These are phyloP conservation scores for Chiua sp. DNA, from an alignment of 1,284 basidiomycete species.

Conservation along the genomic window DNA sequence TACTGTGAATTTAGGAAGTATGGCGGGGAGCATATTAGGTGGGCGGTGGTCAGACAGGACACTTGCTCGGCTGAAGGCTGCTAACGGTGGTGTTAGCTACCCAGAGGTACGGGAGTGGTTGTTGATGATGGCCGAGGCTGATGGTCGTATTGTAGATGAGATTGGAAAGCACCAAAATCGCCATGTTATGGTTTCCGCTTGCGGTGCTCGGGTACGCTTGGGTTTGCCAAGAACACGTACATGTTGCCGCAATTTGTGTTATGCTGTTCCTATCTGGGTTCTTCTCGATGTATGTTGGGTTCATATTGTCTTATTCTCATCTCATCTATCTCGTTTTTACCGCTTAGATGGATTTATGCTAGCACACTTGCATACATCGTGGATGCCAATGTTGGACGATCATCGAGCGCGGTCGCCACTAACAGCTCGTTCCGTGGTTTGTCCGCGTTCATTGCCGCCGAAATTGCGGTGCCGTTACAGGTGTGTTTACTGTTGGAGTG, in stretches of 20 bases:
- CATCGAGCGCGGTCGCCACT: conserved; percentile 71
- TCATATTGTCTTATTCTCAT: not conserved
- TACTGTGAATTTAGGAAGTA: conserved; percentile 49
- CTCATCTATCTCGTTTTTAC: conserved; percentile 5
- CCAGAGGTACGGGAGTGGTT: conserved; percentile 60
- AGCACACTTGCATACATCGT: conserved; percentile 79
- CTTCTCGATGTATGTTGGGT: conserved; percentile 63
- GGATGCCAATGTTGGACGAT: conserved; percentile 77
- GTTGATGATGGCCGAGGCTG: not conserved
- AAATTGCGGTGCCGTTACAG: conserved; percentile 58
- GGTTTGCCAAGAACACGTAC: conserved; percentile 68
- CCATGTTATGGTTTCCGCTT: conserved; percentile 59
- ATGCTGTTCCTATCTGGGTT: conserved; percentile 74
- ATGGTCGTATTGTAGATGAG: conserved; percentile 60
- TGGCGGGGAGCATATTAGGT: conserved; percentile 75
- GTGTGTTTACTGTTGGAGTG: not conserved
- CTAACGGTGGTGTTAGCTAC: conserved; percentile 64
- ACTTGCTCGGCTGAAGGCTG: conserved; percentile 59
- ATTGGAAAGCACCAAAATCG: conserved; percentile 66
- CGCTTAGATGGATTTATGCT: conserved; percentile 66
- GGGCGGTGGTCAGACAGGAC: conserved; percentile 80
- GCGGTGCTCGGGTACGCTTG: conserved; percentile 78
- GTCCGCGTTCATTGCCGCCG: conserved; percentile 71
- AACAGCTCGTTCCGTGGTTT: conserved; percentile 76
- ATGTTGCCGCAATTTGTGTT: conserved; percentile 68